These are phyloP conservation scores for Podaxis rugospora DNA, from an alignment of 768 basidiomycete genomes.

Conservation along the genomic window DNA sequence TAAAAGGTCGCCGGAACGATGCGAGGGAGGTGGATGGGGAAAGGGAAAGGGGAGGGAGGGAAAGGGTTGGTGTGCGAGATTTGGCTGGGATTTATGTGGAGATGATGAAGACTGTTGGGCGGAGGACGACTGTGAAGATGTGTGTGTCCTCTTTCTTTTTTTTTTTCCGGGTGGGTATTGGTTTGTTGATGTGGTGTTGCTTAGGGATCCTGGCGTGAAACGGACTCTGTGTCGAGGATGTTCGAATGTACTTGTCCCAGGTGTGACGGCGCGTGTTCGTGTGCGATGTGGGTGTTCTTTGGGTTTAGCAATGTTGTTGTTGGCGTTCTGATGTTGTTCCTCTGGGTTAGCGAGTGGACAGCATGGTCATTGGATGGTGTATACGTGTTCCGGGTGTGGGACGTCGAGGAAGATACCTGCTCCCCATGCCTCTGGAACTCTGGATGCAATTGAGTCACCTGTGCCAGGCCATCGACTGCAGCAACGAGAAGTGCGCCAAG, in stretches of 20 bases:
- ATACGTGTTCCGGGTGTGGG: conserved; percentile 58
- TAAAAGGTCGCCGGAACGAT: not conserved
- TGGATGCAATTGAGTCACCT: not conserved
- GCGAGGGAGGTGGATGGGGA: not conserved
- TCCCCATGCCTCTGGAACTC: conserved; percentile 28
- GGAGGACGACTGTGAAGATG: conserved; percentile 78
- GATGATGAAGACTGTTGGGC: conserved; percentile 66
- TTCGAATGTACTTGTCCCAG: conserved; percentile 59
- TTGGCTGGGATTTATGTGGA: conserved; percentile 61
- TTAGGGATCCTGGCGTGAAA: conserved; percentile 81
- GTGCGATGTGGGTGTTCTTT: conserved; percentile 47
- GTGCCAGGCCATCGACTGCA: not conserved
- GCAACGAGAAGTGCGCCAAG: not conserved
- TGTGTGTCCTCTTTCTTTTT: conserved; percentile 32
- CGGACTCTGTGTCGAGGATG: conserved; percentile 75
- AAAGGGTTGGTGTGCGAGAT: conserved; percentile 26
- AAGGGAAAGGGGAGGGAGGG: not conserved
- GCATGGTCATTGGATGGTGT: conserved; percentile 53
- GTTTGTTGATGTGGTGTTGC: not conserved
- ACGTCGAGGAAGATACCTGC: conserved; percentile 63
- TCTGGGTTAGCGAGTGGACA: conserved; percentile 26
- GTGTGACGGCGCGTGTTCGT: conserved; percentile 59
- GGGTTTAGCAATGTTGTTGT: not conserved
- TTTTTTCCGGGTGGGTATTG: not conserved
- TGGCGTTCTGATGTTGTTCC: not conserved